Conservation (phyloP, 2,329 filamentous ascomycete species). For the Trichoderma sp. region DNA sequence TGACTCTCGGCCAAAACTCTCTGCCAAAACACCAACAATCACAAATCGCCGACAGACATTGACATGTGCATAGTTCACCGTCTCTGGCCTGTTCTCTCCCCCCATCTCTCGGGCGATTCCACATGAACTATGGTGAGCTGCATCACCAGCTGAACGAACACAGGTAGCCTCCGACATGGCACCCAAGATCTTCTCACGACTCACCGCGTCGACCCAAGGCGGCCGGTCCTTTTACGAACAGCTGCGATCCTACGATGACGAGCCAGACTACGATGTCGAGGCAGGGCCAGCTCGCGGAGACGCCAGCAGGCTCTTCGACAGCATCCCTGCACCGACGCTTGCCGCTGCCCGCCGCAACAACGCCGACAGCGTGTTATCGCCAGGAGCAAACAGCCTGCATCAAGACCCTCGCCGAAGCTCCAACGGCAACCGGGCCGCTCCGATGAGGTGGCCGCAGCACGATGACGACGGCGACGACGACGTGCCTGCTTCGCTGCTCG, state of each 20-base stretch:
- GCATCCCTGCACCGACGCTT: conserved; percentile 48
- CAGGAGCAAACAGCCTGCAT: conserved; percentile 19
- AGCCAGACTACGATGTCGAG: conserved; percentile 41
- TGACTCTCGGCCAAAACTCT: background rate
- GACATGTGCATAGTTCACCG: conserved; percentile 2
- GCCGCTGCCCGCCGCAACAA: conserved; percentile 48
- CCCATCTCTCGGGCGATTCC: background rate
- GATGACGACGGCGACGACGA: conserved; percentile 57
- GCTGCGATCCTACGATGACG: conserved; percentile 40
- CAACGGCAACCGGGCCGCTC: conserved; percentile 7
- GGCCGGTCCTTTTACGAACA: conserved; percentile 50
- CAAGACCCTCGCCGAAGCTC: conserved; percentile 5
- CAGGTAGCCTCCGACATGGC: conserved; percentile 41
- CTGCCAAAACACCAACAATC: background rate
- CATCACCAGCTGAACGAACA: background rate
- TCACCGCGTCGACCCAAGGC: conserved; percentile 31
- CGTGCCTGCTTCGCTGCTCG: conserved; percentile 60
- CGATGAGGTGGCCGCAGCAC: conserved; percentile 30
- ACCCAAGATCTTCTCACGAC: conserved; percentile 47
- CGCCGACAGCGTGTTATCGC: conserved; percentile 35
- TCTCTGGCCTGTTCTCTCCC: background rate
- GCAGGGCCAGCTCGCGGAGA: conserved; percentile 50
- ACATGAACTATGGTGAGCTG: conserved; percentile 6
- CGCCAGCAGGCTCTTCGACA: conserved; percentile 50
- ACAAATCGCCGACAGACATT: background rate